phyloP scores from a whole-genome alignment of 257 asterid genomes.

The Capsicum baccatum region DNA sequence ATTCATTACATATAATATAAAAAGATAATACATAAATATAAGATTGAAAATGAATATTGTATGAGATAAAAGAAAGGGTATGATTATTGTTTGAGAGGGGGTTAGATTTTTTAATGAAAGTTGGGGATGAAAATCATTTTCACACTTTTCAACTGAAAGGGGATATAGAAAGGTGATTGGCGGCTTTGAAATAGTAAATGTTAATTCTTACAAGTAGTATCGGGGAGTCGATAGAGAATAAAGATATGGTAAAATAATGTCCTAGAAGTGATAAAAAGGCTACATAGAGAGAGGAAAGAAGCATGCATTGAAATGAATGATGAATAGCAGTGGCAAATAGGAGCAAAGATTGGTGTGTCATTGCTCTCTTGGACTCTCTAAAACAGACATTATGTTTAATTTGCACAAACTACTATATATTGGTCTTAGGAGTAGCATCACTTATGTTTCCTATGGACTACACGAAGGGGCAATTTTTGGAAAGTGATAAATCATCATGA shows the following conservation, averaged over 20 bases:
- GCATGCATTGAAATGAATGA: slow-evolving; percentile 33
- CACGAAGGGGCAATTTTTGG: neutral
- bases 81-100: too few relatives aligned
- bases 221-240: neutral
- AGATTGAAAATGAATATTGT: too few relatives aligned
- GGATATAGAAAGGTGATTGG: slow-evolving; percentile 29
- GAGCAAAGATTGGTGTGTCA: slow-evolving; percentile 35
- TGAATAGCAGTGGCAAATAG: slow-evolving; percentile 22
- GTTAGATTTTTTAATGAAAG: too few relatives aligned
- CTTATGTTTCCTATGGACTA: neutral
- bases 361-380: slow-evolving; percentile 37
- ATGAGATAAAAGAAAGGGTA: too few relatives aligned
- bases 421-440: neutral
- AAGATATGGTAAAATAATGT: slow-evolving; percentile 14
- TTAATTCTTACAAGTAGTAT: neutral
- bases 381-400: slow-evolving; percentile 38
- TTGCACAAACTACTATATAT: slow-evolving; percentile 36
- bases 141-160: neutral
- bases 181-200: slow-evolving; percentile 25
- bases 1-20: too few relatives aligned
- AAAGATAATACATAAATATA: too few relatives aligned
- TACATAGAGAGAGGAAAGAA: neutral
- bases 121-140: too few relatives aligned
- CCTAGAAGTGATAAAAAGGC: slow-evolving; percentile 22
- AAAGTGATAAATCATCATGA: too few relatives aligned